Conservation (phyloP, 176 grass and related monocot species). For the Areca catechu region DNA sequence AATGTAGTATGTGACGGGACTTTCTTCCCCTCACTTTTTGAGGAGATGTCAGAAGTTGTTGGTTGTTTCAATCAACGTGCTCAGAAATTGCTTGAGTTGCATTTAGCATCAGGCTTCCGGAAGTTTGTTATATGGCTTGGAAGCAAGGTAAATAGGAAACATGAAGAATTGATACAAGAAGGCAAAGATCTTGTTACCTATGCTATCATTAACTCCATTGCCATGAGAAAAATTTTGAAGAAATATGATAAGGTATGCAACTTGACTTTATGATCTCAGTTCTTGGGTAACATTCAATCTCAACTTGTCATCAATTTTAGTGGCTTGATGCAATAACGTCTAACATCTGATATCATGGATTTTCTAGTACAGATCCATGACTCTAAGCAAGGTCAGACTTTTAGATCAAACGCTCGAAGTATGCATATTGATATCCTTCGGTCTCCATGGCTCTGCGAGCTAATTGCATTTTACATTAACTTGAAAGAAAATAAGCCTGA, state of each 20-base stretch:
- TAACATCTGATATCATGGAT: neutral
- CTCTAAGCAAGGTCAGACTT: slow-evolving; percentile 83
- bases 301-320: too few species aligned
- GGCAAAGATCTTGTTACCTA: slow-evolving; percentile 82
- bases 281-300: too few species aligned
- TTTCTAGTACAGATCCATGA: slow-evolving; percentile 52
- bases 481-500: slow-evolving; percentile 44
- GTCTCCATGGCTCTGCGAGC: slow-evolving; percentile 74
- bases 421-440: slow-evolving; percentile 90
- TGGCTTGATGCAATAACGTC: too few species aligned
- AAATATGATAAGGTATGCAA: slow-evolving; percentile 75
- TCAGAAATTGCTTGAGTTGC: slow-evolving; percentile 65
- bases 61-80: slow-evolving; percentile 74
- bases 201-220: slow-evolving; percentile 85
- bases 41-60: slow-evolving; percentile 71
- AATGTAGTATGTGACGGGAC: slow-evolving; percentile 75
- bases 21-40: slow-evolving; percentile 70
- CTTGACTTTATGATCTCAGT: neutral
- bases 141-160: slow-evolving; percentile 28
- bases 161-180: slow-evolving; percentile 43
- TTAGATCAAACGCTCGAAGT: slow-evolving; percentile 72
- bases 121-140: slow-evolving; percentile 51
- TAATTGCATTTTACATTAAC: slow-evolving; percentile 94
- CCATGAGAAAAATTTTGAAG: slow-evolving; percentile 88
- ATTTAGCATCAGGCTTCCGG: slow-evolving; percentile 67